These are phyloP conservation scores for Starmerella asiatica DNA, from an alignment of 805 yeast genomes.

Conservation along the genomic window DNA sequence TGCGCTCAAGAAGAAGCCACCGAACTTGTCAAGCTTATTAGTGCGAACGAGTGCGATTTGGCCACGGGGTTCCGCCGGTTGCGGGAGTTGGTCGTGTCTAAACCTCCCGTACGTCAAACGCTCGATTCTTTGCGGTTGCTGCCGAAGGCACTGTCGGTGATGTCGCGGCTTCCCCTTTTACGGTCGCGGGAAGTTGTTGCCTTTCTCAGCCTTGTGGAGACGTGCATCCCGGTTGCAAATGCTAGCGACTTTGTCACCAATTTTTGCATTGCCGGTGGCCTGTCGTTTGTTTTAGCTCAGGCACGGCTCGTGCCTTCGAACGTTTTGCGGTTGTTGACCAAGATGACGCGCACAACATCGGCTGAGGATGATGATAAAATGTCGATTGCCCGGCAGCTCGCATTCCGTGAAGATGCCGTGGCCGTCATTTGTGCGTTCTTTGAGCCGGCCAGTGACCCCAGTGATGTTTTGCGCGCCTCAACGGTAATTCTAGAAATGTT, in stretches of 20 bases:
- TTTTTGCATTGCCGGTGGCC: slow-evolving; percentile 22
- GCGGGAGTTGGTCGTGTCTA: slow-evolving; percentile 17
- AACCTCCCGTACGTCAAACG: slow-evolving; percentile 13
- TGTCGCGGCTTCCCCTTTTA: neutral
- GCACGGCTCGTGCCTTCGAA: slow-evolving; percentile 2
- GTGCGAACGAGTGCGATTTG: slow-evolving; percentile 5
- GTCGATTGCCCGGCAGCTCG: slow-evolving; percentile 15
- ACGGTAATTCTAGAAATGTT: slow-evolving; percentile 15
- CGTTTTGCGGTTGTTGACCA: slow-evolving; percentile 7
- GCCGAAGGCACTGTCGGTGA: slow-evolving; percentile 6
- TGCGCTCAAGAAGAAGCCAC: slow-evolving; percentile 19
- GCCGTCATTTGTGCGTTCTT: slow-evolving; percentile 13
- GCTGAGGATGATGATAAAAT: slow-evolving; percentile 4
- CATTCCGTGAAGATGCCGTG: slow-evolving; percentile 17
- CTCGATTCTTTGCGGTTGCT: slow-evolving; percentile 13
- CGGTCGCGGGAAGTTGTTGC: neutral
- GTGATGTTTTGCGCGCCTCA: slow-evolving; percentile 9
- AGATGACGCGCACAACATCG: neutral
- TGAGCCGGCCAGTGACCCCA: neutral
- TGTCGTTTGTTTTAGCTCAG: slow-evolving; percentile 15
- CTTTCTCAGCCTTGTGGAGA: slow-evolving; percentile 15
- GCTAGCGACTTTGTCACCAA: slow-evolving; percentile 12
- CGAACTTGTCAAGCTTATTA: slow-evolving; percentile 7
- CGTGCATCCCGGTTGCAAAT: slow-evolving; percentile 10
- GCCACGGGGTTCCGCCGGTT: slow-evolving; percentile 14